phyloP scores from a whole-genome alignment of 2,329 filamentous ascomycete species.

The Colletotrichum sidae region DNA sequence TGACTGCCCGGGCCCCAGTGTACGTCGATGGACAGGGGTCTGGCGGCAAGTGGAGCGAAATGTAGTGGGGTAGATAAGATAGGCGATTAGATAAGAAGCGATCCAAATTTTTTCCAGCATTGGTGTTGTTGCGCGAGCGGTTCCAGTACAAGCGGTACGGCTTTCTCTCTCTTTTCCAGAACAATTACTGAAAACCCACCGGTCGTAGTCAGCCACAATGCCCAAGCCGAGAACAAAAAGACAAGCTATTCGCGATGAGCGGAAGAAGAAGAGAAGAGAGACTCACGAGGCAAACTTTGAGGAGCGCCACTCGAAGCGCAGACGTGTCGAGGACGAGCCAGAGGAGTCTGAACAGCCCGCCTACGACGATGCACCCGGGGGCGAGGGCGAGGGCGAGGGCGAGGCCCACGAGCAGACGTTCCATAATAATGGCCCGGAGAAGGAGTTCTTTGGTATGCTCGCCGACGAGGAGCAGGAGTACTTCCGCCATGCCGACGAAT shows the following conservation, averaged over 20 bases:
- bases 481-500: slow-evolving; percentile 88
- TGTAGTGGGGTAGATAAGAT: slow-evolving; percentile 37
- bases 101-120: slow-evolving; percentile 23
- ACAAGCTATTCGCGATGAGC: slow-evolving; percentile 52
- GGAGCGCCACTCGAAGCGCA: slow-evolving; percentile 31
- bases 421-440: slow-evolving; percentile 56
- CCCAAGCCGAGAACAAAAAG: slow-evolving; percentile 58
- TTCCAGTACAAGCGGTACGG: slow-evolving; percentile 6
- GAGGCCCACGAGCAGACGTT: slow-evolving; percentile 46
- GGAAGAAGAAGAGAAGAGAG: slow-evolving; percentile 53
- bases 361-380: slow-evolving; percentile 33
- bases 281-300: slow-evolving; percentile 38
- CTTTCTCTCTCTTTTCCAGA: not conserved
- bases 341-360: slow-evolving; percentile 40
- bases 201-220: slow-evolving; percentile 45
- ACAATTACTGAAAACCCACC: not conserved
- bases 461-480: slow-evolving; percentile 95
- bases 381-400: slow-evolving; percentile 41
- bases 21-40: not conserved
- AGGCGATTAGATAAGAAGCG: slow-evolving; percentile 39
- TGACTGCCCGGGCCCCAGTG: too few relatives aligned
- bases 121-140: not conserved
- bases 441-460: slow-evolving; percentile 91
- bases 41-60: not conserved
- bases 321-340: slow-evolving; percentile 41